Evolutionary conservation across 805 yeast species (phyloP).

Genomic region (Metschnikowia cubensis): DNA sequence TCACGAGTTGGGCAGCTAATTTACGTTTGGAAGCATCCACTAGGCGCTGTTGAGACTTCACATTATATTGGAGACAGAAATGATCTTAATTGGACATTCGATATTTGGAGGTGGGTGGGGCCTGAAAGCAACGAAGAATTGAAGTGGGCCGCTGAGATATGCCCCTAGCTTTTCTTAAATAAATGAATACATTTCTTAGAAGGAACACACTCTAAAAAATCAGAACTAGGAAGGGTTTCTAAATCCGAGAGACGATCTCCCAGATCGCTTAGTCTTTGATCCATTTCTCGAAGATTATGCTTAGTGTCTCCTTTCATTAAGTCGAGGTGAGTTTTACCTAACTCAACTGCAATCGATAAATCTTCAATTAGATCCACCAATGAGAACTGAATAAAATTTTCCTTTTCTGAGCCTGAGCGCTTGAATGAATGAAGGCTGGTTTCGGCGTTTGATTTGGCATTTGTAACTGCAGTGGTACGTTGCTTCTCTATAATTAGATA

Average conservation of each 20-base stretch:
- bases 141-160: neutral
- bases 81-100: conserved; percentile 82
- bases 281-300: neutral
- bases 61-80: conserved; percentile 73
- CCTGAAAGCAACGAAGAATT: conserved; percentile 3
- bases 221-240: neutral
- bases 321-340: neutral
- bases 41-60: conserved; percentile 55
- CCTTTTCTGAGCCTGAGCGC: neutral
- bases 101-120: conserved; percentile 71
- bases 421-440: neutral
- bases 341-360: neutral
- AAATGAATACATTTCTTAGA: neutral
- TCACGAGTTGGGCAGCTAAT: conserved; percentile 73
- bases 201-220: neutral
- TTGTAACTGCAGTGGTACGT: neutral
- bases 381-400: neutral
- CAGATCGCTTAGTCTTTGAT: neutral
- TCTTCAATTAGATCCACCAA: neutral
- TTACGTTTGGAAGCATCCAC: conserved; percentile 46
- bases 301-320: neutral
- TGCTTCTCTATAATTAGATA: neutral
- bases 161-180: neutral
- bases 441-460: neutral
- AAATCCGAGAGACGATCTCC: neutral